Percentiles rank a stretch among this genome's conserved stretches.
These are phyloP conservation scores for Torulaspora indica DNA, from an alignment of 805 yeast species.

Conservation along the genomic window DNA sequence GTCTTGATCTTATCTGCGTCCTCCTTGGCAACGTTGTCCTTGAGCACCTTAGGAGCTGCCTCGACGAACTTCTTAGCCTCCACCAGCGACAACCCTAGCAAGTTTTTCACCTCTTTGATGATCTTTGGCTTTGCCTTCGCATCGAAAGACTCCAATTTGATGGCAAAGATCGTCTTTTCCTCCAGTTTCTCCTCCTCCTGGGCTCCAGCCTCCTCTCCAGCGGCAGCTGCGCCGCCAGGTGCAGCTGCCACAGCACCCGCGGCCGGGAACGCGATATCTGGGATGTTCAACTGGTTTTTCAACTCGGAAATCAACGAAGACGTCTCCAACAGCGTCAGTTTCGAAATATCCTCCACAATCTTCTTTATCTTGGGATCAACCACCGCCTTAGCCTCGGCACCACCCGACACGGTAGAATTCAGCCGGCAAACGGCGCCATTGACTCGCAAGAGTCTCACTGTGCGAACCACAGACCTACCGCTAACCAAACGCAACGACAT, in stretches of 20 bases:
- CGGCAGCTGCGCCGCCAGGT: conserved; percentile 56
- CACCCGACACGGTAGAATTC: conserved; percentile 50
- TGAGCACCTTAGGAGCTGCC: conserved; percentile 91
- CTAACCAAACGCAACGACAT: conserved; percentile 24
- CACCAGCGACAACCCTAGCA: conserved; percentile 87
- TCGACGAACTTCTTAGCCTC: conserved; percentile 98
- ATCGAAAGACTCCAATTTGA: conserved; percentile 91
- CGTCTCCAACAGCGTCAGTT: conserved; percentile 88
- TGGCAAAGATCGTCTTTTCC: conserved; percentile 87
- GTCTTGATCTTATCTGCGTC: conserved; percentile 96
- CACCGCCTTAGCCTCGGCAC: conserved; percentile 45
- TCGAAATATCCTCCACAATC: conserved; percentile 87
- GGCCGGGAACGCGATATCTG: conserved; percentile 86
- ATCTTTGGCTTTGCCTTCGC: conserved; percentile 95
- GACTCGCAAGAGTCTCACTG: conserved; percentile 12
- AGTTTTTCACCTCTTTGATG: conserved; percentile 91
- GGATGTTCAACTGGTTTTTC: conserved; percentile 78
- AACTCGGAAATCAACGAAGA: conserved; percentile 78
- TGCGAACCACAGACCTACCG: conserved; percentile 14
- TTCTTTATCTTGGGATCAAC: conserved; percentile 83
- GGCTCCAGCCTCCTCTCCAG: conserved; percentile 66
- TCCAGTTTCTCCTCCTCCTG: conserved; percentile 72
- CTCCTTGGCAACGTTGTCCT: conserved; percentile 94
- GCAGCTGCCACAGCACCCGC: conserved; percentile 50
- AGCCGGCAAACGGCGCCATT: conserved; percentile 38